A percentile compares a stretch with the other conserved stretches of the same genome.
phyloP scores from a whole-genome alignment of 768 basidiomycete genomes.

The Rhodocollybia butyracea region DNA sequence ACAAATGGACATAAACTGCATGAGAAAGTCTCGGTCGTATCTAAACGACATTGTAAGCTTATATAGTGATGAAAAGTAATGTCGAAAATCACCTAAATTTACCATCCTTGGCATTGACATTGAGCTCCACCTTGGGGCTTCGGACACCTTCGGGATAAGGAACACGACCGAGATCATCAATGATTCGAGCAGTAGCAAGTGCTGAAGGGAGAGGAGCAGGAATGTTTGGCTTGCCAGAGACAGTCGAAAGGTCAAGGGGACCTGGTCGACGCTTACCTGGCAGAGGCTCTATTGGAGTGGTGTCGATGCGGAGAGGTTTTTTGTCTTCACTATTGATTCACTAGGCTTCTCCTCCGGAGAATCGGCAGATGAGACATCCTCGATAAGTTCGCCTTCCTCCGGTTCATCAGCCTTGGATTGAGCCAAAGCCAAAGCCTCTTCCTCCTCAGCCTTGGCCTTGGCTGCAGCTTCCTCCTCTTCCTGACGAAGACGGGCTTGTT shows the following conservation, averaged over 20 bases:
- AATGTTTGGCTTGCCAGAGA: conserved; percentile 39
- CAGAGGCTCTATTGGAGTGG: conserved; percentile 39
- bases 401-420: conserved; percentile 39
- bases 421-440: conserved; percentile 27
- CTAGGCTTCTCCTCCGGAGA: neutral
- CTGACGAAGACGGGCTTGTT: conserved; percentile 48
- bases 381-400: conserved; percentile 34
- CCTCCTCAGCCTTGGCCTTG: conserved; percentile 41
- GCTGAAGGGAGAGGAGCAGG: conserved; percentile 56
- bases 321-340: conserved; percentile 32
- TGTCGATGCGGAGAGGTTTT: conserved; percentile 61
- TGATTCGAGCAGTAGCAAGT: conserved; percentile 78
- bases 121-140: conserved; percentile 84
- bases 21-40: conserved; percentile 95
- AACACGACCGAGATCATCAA: conserved; percentile 76
- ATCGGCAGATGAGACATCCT: conserved; percentile 25
- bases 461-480: conserved; percentile 40
- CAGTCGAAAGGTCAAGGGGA: conserved; percentile 63
- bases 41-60: conserved; percentile 32
- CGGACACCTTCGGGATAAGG: conserved; percentile 80
- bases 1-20: conserved; percentile 95
- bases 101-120: conserved; percentile 77
- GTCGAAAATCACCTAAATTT: conserved; percentile 66
- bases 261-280: conserved; percentile 64
- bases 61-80: conserved; percentile 1